Percentiles rank a stretch among this genome's conserved stretches.
Conservation (phyloP, 257 asterid genomes). For the Penstemon barbatus region DNA sequence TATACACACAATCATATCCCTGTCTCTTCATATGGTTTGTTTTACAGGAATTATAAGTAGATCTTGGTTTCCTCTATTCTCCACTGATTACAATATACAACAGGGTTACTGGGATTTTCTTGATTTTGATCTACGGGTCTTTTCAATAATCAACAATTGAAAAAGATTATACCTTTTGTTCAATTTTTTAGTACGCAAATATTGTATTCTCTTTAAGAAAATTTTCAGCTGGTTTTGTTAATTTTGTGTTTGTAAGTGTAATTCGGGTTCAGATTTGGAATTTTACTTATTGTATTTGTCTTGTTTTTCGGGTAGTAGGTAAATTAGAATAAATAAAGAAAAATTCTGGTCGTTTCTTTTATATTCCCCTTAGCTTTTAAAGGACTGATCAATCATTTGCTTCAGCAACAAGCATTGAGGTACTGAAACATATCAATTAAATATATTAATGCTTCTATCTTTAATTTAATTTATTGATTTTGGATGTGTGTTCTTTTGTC, state of each 20-base stretch:
- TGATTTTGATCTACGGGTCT: conserved; percentile 3
- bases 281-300: conserved; percentile 11
- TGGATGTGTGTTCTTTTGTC: background rate
- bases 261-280: conserved; percentile 5
- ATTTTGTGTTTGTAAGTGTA: background rate
- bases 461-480: conserved; percentile 6
- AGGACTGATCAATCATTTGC: conserved; percentile 40
- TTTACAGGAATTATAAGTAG: conserved; percentile 21
- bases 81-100: conserved; percentile 16
- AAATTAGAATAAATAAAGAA: background rate
- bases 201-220: background rate
- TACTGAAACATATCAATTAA: conserved; percentile 21
- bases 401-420: conserved; percentile 35
- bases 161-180: conserved; percentile 11
- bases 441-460: conserved; percentile 3
- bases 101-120: conserved; percentile 31
- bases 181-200: conserved; percentile 14
- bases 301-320: background rate
- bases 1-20: conserved; percentile 16
- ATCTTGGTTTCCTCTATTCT: conserved; percentile 32
- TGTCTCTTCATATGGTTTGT: background rate
- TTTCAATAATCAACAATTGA: background rate
- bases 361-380: conserved; percentile 24
- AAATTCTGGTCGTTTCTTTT: conserved; percentile 14
- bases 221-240: conserved; percentile 27